phyloP scores from a whole-genome alignment of 2,329 filamentous ascomycete genomes.

The Neonectria sp. region DNA sequence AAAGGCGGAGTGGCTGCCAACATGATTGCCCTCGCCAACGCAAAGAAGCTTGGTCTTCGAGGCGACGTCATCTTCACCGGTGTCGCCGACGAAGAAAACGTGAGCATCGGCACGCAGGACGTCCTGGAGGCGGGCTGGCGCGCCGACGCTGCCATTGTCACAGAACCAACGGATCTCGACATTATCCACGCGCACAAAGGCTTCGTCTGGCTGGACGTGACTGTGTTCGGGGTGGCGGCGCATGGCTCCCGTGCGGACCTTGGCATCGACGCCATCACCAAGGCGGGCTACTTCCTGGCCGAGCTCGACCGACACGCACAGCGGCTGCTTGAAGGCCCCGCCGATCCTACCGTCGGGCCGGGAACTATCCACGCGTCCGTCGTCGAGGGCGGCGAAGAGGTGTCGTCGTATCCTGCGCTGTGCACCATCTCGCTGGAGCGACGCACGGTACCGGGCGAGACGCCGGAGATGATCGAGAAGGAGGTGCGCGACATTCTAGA shows the following conservation, averaged over 20 bases:
- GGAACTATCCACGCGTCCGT: slow-evolving; percentile 63
- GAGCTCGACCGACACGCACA: slow-evolving; percentile 60
- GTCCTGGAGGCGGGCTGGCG: slow-evolving; percentile 66
- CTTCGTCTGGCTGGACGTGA: slow-evolving; percentile 62
- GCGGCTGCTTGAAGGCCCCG: slow-evolving; percentile 47
- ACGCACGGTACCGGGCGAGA: slow-evolving; percentile 63
- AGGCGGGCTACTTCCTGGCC: slow-evolving; percentile 62
- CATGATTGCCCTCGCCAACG: slow-evolving; percentile 58
- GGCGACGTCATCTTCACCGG: slow-evolving; percentile 68
- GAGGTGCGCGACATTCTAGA: slow-evolving; percentile 58
- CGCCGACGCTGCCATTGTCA: slow-evolving; percentile 66
- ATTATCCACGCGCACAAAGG: slow-evolving; percentile 66
- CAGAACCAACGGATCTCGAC: slow-evolving; percentile 61
- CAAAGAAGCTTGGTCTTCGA: slow-evolving; percentile 55
- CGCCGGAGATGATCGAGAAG: slow-evolving; percentile 51
- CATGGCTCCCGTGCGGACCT: slow-evolving; percentile 61
- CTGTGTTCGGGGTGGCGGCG: slow-evolving; percentile 57
- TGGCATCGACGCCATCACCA: slow-evolving; percentile 65
- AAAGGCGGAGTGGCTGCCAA: slow-evolving; percentile 65
- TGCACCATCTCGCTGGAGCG: slow-evolving; percentile 65
- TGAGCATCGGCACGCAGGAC: slow-evolving; percentile 66
- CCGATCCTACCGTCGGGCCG: slow-evolving; percentile 53
- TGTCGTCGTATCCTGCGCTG: slow-evolving; percentile 65
- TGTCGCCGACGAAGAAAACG: slow-evolving; percentile 68
- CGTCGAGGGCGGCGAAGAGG: slow-evolving; percentile 66